Percentiles rank a stretch among this genome's conserved stretches.
Evolutionary conservation across 352 stramenopile genomes (phyloP).

Genomic region (Blastocystis hominis): DNA sequence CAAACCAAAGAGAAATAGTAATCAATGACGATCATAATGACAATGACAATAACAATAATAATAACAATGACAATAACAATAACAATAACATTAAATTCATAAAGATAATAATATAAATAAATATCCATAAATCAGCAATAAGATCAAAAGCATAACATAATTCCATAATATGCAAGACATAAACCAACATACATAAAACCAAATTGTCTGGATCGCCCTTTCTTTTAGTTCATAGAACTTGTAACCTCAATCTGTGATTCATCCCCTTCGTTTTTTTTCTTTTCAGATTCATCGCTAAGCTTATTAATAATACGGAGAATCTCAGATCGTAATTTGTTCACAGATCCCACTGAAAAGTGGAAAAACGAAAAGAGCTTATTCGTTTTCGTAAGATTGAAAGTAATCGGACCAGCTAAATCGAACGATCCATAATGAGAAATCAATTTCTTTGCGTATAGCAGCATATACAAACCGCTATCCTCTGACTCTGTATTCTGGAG

Average conservation of each 20-base stretch:
- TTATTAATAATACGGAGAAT: not conserved
- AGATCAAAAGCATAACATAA: no score
- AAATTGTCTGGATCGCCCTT: not conserved
- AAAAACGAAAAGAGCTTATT: not conserved
- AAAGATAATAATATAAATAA: no score
- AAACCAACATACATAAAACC: no score
- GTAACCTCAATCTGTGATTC: conserved; percentile 5
- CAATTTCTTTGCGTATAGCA: not conserved
- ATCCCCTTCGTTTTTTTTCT: not conserved
- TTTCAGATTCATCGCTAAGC: not conserved
- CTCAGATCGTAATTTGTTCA: not conserved
- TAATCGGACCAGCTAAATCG: not conserved
- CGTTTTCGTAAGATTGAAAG: not conserved
- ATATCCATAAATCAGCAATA: no score
- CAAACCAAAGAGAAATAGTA: no score
- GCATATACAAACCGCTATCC: not conserved
- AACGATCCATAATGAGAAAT: not conserved
- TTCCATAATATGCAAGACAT: no score
- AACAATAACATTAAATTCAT: no score
- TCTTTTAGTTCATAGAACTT: not conserved
- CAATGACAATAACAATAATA: no score
- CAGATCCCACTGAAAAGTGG: not conserved
- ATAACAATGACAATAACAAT: no score
- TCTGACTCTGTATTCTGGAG: not conserved
- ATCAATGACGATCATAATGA: no score